These are phyloP conservation scores for Polyporus tsugae DNA, from an alignment of 1,284 basidiomycete species.

Conservation along the genomic window DNA sequence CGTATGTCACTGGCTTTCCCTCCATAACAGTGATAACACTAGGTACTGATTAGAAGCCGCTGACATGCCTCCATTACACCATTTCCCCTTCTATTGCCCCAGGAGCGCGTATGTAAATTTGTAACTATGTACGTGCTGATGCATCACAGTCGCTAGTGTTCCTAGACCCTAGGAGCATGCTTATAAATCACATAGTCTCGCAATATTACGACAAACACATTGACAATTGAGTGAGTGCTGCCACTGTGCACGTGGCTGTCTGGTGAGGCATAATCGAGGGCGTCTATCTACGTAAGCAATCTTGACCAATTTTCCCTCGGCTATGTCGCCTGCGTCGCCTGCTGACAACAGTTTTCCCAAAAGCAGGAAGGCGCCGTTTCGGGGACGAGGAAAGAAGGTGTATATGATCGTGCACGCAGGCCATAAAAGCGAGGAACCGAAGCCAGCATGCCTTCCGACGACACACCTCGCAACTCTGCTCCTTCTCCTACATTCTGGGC, in stretches of 20 bases:
- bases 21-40: too few relatives aligned
- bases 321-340: neutral
- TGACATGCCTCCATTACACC: neutral
- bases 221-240: too few relatives aligned
- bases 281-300: neutral
- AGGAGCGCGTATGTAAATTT: neutral
- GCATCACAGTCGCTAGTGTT: too few relatives aligned
- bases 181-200: neutral
- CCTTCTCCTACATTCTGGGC: conserved; percentile 9
- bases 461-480: conserved; percentile 5
- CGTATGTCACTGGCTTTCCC: too few relatives aligned
- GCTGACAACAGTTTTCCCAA: conserved; percentile 7
- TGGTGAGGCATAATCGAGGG: neutral
- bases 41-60: neutral
- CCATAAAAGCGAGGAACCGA: conserved; percentile 6
- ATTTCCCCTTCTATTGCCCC: neutral
- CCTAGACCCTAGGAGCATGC: too few relatives aligned
- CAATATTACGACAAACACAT: neutral
- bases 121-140: neutral
- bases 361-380: neutral
- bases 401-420: neutral
- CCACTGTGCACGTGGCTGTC: neutral
- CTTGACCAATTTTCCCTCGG: conserved; percentile 2
- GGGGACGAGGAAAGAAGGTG: neutral
- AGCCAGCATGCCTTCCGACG: conserved; percentile 14